phyloP scores from a whole-genome alignment of 306 rosid genomes.

The Dicorynia guianensis region DNA sequence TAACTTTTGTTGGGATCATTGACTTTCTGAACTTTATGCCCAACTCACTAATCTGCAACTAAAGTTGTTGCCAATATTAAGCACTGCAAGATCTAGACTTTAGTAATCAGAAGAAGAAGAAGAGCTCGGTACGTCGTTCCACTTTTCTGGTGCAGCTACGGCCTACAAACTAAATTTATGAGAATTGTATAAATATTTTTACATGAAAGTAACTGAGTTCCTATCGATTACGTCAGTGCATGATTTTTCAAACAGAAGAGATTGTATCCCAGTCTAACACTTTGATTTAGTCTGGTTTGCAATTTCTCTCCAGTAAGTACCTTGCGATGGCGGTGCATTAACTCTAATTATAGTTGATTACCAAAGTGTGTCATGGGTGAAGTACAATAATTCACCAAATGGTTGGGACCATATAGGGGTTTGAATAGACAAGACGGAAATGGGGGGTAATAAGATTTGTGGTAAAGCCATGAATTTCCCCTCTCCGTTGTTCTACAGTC shows the following conservation, averaged over 20 bases:
- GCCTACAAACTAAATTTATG: too few relatives aligned
- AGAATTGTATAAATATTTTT: too few relatives aligned
- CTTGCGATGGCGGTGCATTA: neutral
- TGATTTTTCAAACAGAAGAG: too few relatives aligned
- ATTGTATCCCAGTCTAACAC: too few relatives aligned
- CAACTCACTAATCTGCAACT: constrained; percentile 37
- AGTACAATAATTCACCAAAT: constrained; percentile 9
- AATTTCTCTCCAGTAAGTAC: neutral
- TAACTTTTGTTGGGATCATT: constrained; percentile 37
- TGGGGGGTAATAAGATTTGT: neutral
- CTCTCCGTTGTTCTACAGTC: neutral
- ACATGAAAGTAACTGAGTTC: too few relatives aligned
- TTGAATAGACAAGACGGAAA: neutral
- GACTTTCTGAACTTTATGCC: constrained; percentile 49
- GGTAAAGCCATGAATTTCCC: neutral
- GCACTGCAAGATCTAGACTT: constrained; percentile 21
- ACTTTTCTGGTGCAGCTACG: neutral
- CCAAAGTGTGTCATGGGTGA: neutral
- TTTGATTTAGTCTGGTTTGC: neutral
- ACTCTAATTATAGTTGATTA: too few relatives aligned
- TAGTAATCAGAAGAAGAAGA: constrained; percentile 31
- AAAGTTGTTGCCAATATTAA: constrained; percentile 33
- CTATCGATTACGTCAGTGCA: too few relatives aligned
- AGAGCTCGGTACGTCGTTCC: constrained; percentile 24
- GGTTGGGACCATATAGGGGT: constrained; percentile 6